Conservation (phyloP, 208 protist species). For the Histomonas meleagridis region DNA sequence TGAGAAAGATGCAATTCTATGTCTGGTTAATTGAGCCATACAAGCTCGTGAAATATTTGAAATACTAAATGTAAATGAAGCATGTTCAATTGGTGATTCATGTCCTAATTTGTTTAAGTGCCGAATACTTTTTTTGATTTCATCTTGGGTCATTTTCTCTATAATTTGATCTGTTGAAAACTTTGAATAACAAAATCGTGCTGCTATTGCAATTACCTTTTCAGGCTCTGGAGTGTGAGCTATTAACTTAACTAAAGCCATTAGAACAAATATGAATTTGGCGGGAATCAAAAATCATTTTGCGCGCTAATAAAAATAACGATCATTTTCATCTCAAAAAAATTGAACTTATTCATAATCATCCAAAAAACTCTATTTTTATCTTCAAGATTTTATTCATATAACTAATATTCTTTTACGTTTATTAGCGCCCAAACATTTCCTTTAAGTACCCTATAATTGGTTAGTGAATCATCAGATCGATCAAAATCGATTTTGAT, state of each 20-base stretch:
- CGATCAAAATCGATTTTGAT: too few species aligned
- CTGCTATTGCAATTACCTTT: background rate
- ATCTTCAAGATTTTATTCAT: too few species aligned
- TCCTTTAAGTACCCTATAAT: too few species aligned
- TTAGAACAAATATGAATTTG: too few species aligned
- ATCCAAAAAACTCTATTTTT: too few species aligned
- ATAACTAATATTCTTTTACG: too few species aligned
- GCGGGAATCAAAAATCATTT: too few species aligned
- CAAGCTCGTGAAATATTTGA: background rate
- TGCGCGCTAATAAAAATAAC: too few species aligned
- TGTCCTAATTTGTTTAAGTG: background rate
- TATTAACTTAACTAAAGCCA: background rate
- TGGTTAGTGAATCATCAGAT: too few species aligned
- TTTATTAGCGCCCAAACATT: too few species aligned
- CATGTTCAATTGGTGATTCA: constrained; percentile 10
- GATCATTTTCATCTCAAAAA: too few species aligned
- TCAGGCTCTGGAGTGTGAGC: background rate
- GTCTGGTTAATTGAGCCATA: background rate
- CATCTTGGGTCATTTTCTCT: background rate
- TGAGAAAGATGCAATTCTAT: background rate
- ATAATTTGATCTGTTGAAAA: background rate
- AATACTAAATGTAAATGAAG: background rate
- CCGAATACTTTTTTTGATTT: background rate
- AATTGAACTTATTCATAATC: too few species aligned
- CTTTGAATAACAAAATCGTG: background rate